Percentiles rank a stretch among this genome's conserved stretches.
Evolutionary conservation across 1,284 basidiomycete genomes (phyloP).

Genomic region (Ceratobasidium sp.): DNA sequence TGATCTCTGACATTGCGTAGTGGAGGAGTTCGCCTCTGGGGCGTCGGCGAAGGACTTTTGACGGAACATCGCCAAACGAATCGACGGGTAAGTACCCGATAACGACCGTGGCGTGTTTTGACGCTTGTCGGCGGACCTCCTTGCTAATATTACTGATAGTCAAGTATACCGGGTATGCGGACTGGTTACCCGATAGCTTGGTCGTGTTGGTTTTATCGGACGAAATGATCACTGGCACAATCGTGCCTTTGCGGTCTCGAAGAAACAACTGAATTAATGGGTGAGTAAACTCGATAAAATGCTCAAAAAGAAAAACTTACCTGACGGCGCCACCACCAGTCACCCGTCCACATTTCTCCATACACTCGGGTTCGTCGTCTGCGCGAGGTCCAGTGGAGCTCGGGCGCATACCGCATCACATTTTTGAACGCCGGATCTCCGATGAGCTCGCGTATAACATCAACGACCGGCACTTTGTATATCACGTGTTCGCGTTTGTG

Average conservation of each 20-base stretch:
- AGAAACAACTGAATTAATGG: constrained; percentile 25
- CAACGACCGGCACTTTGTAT: not conserved
- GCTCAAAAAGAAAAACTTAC: not conserved
- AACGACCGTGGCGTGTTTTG: constrained; percentile 29
- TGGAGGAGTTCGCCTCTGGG: constrained; percentile 49
- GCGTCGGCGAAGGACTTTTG: not conserved
- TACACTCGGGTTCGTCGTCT: not conserved
- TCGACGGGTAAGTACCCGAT: constrained; percentile 47
- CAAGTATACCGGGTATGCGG: constrained; percentile 47
- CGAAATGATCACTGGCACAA: constrained; percentile 45
- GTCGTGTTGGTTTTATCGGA: constrained; percentile 47
- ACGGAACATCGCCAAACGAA: not conserved
- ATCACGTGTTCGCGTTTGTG: not conserved
- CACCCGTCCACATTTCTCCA: constrained; percentile 42
- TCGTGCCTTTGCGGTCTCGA: constrained; percentile 23
- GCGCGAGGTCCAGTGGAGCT: constrained; percentile 1
- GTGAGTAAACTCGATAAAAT: not conserved
- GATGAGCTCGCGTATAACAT: constrained; percentile 16
- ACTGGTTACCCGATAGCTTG: constrained; percentile 36
- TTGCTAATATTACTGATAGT: constrained; percentile 49
- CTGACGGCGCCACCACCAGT: constrained; percentile 49
- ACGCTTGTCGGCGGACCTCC: not conserved
- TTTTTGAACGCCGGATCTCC: not conserved
- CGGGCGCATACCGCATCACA: not conserved
- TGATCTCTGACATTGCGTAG: constrained; percentile 47